Base-by-base conservation (phyloP, 2,329 filamentous ascomycete species). In the Aspergillus sp. region DNA sequence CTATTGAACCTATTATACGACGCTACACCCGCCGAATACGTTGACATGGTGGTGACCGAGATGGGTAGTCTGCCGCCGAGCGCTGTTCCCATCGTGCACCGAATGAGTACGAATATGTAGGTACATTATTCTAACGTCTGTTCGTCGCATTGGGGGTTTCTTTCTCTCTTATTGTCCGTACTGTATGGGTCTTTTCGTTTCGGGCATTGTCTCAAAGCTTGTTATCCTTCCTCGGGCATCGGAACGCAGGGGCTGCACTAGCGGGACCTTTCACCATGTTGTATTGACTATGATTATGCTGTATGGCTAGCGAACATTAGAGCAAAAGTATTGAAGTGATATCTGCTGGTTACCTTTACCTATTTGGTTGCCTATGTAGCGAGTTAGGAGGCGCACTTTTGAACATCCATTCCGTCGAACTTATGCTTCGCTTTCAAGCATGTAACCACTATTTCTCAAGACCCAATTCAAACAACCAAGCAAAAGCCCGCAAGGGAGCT, bases 1-100 rank as follows among this genome's bases (percentile, higher is more conserved):
- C 77, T 89, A 40, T 76, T 88, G 61, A 90, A 90, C 70, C 82
- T 97, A 59, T 86, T 98, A 76, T 97, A 96, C 70, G 95, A 99
- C 73, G 90, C 93, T 48, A 99, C 95, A 1, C 90, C 89, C 14
- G 90, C 91, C 4, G 89, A 91, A 67, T 93, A 91, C 69, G 87
- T 98, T 63, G 88, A 90, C 40, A 90, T 93, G 75, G 88, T 99
- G 41, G 87, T 98, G 50, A 97, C 92, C 3, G 95, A 99, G 77
- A 87, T 93, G 71, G 95, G 93, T 43, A 90, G 87, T 68, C 84
- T 96, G 62, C 90, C 92, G 51, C 90, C 92, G 0, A 93, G 89
- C 67, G 92, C 91, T 7, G 92, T 97, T 43, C 89, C 92, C 11
- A 86, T 88, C 48, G 84, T 90, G 55, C 85, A 89, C 76, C 80